Conservation (phyloP, 345 rosid genomes). For the Eucalyptus cloeziana region DNA sequence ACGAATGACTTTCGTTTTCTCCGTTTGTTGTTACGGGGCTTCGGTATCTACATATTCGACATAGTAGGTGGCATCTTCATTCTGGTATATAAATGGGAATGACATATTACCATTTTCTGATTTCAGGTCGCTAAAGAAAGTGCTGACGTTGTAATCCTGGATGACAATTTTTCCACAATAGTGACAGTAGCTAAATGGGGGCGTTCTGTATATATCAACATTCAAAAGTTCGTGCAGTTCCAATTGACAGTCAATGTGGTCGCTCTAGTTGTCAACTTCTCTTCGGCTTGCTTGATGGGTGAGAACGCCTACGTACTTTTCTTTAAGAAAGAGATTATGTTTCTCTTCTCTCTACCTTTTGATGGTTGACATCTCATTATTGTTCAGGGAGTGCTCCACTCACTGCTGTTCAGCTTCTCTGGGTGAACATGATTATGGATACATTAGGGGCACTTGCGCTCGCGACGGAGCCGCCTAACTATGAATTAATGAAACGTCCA, state of each 20-base stretch:
- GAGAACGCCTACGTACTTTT: not conserved
- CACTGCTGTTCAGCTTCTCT: slow-evolving; percentile 67
- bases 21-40: not conserved
- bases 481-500: slow-evolving; percentile 48
- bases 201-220: slow-evolving; percentile 84
- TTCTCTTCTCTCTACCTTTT: not conserved
- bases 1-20: not conserved
- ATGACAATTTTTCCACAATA: slow-evolving; percentile 90
- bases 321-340: not conserved
- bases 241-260: slow-evolving; percentile 90
- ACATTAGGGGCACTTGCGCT: slow-evolving; percentile 85
- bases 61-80: not conserved
- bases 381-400: slow-evolving; percentile 59
- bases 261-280: slow-evolving; percentile 75
- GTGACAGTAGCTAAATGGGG: slow-evolving; percentile 98
- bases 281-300: slow-evolving; percentile 94
- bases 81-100: not conserved
- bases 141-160: slow-evolving; percentile 89
- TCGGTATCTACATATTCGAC: not conserved
- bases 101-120: not conserved
- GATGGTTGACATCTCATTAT: not conserved
- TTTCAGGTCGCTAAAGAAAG: slow-evolving; percentile 96
- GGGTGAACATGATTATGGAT: slow-evolving; percentile 94
- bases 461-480: slow-evolving; percentile 74
- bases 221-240: slow-evolving; percentile 93